Conservation (phyloP, 495 filamentous ascomycete genomes). For the Hypoxylon perforatum region DNA sequence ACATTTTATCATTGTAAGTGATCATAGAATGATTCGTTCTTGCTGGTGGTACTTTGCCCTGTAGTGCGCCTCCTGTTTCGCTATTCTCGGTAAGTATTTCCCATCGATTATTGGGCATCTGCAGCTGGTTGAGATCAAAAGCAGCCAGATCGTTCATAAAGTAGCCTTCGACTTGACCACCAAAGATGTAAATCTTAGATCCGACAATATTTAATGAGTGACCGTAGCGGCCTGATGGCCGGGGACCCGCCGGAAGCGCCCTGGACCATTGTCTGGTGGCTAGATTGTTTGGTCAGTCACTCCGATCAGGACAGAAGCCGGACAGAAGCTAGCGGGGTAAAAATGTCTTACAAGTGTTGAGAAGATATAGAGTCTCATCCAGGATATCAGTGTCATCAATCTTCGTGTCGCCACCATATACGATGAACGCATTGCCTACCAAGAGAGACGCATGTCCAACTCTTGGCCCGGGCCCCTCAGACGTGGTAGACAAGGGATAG, state of each 20-base stretch:
- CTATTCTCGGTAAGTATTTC: conserved; percentile 85
- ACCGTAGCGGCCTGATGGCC: conserved; percentile 92
- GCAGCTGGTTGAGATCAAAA: conserved; percentile 94
- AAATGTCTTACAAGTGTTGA: conserved; percentile 89
- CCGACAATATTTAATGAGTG: conserved; percentile 96
- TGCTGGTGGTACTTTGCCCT: conserved; percentile 82
- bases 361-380: conserved; percentile 94
- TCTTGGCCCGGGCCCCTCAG: conserved; percentile 93
- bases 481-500: conserved; percentile 89
- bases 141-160: conserved; percentile 99
- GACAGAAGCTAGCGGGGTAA: conserved; percentile 25
- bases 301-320: conserved; percentile 22
- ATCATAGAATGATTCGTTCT: conserved; percentile 96
- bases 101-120: conserved; percentile 90
- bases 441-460: conserved; percentile 95
- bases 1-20: conserved; percentile 92
- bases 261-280: conserved; percentile 98
- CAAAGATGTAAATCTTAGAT: conserved; percentile 96
- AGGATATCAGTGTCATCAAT: conserved; percentile 89
- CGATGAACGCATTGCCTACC: conserved; percentile 98
- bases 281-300: conserved; percentile 53
- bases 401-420: conserved; percentile 98
- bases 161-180: conserved; percentile 94
- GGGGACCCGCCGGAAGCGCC: conserved; percentile 82
- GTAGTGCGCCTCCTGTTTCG: conserved; percentile 71